Conservation (phyloP, 73 alveolate genomes). For the Blepharisma stoltei region DNA sequence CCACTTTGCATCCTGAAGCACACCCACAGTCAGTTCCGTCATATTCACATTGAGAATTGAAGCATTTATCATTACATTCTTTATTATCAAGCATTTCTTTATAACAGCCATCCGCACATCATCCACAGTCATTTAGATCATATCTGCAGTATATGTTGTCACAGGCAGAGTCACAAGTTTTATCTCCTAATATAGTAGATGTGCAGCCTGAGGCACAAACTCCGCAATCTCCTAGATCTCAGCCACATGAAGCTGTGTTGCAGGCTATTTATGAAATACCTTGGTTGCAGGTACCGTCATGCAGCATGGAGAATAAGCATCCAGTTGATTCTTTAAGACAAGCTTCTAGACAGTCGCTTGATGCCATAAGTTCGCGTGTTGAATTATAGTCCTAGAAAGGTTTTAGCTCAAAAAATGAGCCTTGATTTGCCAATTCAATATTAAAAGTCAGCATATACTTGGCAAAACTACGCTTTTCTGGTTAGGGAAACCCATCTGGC, state of each 20-base stretch:
- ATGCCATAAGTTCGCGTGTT: too few relatives aligned
- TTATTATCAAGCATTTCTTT: not conserved
- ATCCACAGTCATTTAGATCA: too few relatives aligned
- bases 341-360: too few relatives aligned
- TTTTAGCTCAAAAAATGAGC: too few relatives aligned
- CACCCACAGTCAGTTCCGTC: constrained; percentile 2
- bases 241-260: constrained; percentile 1
- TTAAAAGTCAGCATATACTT: too few relatives aligned
- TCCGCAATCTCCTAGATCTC: constrained; percentile 27
- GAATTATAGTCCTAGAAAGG: too few relatives aligned
- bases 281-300: too few relatives aligned
- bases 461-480: too few relatives aligned
- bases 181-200: not conserved
- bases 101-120: not conserved
- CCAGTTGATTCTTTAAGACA: too few relatives aligned
- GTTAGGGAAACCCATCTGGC: too few relatives aligned
- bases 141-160: not conserved
- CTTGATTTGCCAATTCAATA: too few relatives aligned
- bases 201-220: constrained; percentile 24
- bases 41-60: constrained; percentile 15
- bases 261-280: not conserved
- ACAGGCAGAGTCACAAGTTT: not conserved
- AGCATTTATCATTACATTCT: not conserved
- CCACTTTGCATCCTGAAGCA: constrained; percentile 3
- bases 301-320: too few relatives aligned